Percentiles rank a stretch among this genome's conserved stretches.
Evolutionary conservation across 768 basidiomycete genomes (phyloP).

Genomic region (Suillus subaureus): DNA sequence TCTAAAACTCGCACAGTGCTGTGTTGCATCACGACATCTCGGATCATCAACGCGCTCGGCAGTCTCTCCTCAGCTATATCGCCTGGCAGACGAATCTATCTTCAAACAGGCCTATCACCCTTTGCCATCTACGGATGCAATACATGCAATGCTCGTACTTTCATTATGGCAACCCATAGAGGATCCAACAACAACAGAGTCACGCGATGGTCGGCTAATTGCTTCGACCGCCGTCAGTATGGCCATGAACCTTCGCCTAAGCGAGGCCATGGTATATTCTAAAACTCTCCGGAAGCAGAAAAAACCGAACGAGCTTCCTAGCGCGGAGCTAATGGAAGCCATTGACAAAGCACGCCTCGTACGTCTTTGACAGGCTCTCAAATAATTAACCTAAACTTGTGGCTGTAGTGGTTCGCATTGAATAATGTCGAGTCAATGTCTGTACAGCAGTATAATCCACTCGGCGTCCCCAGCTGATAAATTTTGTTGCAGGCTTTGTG

Average conservation of each 20-base stretch:
- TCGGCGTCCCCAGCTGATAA: slow-evolving; percentile 4
- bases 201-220: slow-evolving; percentile 42
- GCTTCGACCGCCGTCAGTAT: slow-evolving; percentile 46
- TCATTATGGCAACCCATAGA: slow-evolving; percentile 48
- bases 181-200: slow-evolving; percentile 30
- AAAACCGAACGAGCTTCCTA: slow-evolving; percentile 27
- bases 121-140: slow-evolving; percentile 42
- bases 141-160: slow-evolving; percentile 44
- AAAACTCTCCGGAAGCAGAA: slow-evolving; percentile 31
- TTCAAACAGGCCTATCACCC: slow-evolving; percentile 44
- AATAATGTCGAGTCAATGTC: slow-evolving; percentile 43
- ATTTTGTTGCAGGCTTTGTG: slow-evolving; percentile 37
- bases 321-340: slow-evolving; percentile 35
- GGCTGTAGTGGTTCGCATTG: slow-evolving; percentile 42
- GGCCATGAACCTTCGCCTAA: slow-evolving; percentile 47
- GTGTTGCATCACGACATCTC: slow-evolving; percentile 47
- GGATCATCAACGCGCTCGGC: slow-evolving; percentile 36
- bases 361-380: slow-evolving; percentile 17
- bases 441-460: slow-evolving; percentile 9
- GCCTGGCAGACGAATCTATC: slow-evolving; percentile 42
- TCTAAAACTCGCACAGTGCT: slow-evolving; percentile 48
- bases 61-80: slow-evolving; percentile 43
- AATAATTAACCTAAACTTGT: slow-evolving; percentile 18
- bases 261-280: slow-evolving; percentile 37
- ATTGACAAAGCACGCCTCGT: slow-evolving; percentile 42